Percentiles rank a stretch among this genome's conserved stretches.
Conservation (phyloP, 768 basidiomycete genomes). For the Solioccasus polychromus region DNA sequence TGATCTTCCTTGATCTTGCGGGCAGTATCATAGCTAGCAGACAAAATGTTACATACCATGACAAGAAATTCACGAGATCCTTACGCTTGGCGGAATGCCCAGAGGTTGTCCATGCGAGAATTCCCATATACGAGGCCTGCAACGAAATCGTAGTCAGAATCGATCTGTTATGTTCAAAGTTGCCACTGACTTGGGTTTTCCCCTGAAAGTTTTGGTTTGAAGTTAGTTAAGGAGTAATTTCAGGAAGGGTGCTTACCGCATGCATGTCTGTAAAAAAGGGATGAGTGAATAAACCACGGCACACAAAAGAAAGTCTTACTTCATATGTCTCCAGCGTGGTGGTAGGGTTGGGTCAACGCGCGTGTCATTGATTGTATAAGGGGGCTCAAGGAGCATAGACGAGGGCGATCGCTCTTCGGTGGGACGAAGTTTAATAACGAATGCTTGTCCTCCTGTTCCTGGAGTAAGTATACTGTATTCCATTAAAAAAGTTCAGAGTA, state of each 20-base stretch:
- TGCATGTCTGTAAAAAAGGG: conserved; percentile 44
- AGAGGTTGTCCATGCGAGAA: conserved; percentile 46
- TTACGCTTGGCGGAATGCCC: conserved; percentile 53
- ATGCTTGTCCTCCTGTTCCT: conserved; percentile 86
- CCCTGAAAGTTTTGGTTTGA: conserved; percentile 25
- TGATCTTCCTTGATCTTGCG: conserved; percentile 51
- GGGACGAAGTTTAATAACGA: conserved; percentile 79
- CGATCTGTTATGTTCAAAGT: not conserved
- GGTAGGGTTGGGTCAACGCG: conserved; percentile 37
- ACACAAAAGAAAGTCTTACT: conserved; percentile 41
- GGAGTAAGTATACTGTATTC: conserved; percentile 2
- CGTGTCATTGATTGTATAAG: conserved; percentile 55
- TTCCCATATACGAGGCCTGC: conserved; percentile 29
- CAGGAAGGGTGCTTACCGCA: conserved; percentile 45
- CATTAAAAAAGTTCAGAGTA: conserved; percentile 22
- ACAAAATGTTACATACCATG: conserved; percentile 2
- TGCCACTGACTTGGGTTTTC: conserved; percentile 46
- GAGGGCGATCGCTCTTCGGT: conserved; percentile 72
- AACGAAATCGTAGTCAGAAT: not conserved
- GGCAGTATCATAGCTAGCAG: conserved; percentile 49
- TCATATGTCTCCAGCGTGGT: conserved; percentile 77
- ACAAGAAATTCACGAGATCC: conserved; percentile 5
- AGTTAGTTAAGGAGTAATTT: not conserved
- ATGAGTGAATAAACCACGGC: conserved; percentile 4
- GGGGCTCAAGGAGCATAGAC: conserved; percentile 85